These are phyloP conservation scores for Monosporozyma aerobia DNA, from an alignment of 805 yeast species.

Conservation along the genomic window DNA sequence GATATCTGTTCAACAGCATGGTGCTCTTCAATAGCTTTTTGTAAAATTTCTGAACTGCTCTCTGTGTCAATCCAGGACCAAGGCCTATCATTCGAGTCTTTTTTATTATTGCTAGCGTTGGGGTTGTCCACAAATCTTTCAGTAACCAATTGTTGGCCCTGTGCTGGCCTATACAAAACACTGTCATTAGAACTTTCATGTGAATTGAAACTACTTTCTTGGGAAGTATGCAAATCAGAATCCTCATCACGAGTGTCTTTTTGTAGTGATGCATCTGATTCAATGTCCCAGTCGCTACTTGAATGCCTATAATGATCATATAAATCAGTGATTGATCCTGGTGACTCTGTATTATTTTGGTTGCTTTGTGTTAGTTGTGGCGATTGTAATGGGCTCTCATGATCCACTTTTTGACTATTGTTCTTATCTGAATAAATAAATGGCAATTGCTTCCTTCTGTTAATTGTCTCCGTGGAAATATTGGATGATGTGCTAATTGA, in stretches of 20 bases:
- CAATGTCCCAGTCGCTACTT: slow-evolving; percentile 17
- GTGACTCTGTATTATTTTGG: slow-evolving; percentile 4
- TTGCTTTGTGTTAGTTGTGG: neutral
- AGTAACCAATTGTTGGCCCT: slow-evolving; percentile 4
- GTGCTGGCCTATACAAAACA: slow-evolving; percentile 8
- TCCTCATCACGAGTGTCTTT: slow-evolving; percentile 1
- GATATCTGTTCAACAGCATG: neutral
- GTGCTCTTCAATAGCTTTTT: neutral
- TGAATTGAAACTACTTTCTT: slow-evolving; percentile 12
- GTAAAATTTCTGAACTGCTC: neutral
- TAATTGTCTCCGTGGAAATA: neutral
- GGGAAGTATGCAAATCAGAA: slow-evolving; percentile 4
- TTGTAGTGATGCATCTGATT: neutral
- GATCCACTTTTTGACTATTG: neutral
- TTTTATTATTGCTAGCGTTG: neutral
- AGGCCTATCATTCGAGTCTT: slow-evolving; percentile 3
- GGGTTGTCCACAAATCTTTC: slow-evolving; percentile 4
- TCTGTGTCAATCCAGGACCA: slow-evolving; percentile 6
- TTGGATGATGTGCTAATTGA: neutral
- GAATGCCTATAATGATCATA: slow-evolving; percentile 25
- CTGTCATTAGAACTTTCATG: slow-evolving; percentile 11
- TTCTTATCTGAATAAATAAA: neutral
- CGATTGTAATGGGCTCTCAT: neutral
- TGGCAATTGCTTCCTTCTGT: slow-evolving; percentile 1
- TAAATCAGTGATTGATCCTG: slow-evolving; percentile 15